Base-by-base conservation (phyloP, 1,284 basidiomycete genomes). In the Cystobasidium slooffiae region DNA sequence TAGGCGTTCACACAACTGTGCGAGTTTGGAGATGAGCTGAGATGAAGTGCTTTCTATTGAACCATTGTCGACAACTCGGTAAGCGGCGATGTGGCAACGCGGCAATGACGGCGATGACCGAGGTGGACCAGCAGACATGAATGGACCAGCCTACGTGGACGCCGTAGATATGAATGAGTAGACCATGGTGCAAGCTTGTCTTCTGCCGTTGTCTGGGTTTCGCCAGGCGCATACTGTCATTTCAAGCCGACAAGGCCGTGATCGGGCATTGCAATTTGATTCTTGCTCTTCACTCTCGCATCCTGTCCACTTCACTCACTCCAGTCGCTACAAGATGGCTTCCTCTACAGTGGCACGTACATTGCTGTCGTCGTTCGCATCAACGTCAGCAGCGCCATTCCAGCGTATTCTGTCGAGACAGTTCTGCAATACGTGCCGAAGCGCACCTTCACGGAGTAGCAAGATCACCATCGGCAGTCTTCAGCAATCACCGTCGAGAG, bases 21-120 rank as follows among this genome's bases (percentile, higher is more conserved):
- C 4, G 4, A 22, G 53, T 24, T n/a, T 12, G 10, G 22, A 55
- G n/a, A 55, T 49, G 24, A 55, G n/a, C 1, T 10, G 53, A 16
- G 53, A n/a, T 20, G 31, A 31, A 31, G 31, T 31, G 31, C 31
- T 31, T 31, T 31, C 10, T 12, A 55, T 55, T 12, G n/a, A 55
- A 55, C 16, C 53, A 22, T 12, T 1, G 14, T 55, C 53, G 20
- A 51, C 20, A 14, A 31, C 61, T 63, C 61, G 22, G 44, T 63
- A 59, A 59, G 56, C 56, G 37, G 56, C 37, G 56, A 58, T n/a
- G 37, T 39, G 56, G 56, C 53, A 37, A 31, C 52, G 24, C 24
- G 53, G 24, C 14, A 18, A 37, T 37, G 6, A 8, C 24, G 8
- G 12, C 22, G 24, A 10, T 5, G 20, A 37, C 10, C 24, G 24